Evolutionary conservation across 2,329 filamentous ascomycete species (phyloP), one percentile per base, ranked within the genome.

Genomic region (Pyricularia sp.): DNA sequence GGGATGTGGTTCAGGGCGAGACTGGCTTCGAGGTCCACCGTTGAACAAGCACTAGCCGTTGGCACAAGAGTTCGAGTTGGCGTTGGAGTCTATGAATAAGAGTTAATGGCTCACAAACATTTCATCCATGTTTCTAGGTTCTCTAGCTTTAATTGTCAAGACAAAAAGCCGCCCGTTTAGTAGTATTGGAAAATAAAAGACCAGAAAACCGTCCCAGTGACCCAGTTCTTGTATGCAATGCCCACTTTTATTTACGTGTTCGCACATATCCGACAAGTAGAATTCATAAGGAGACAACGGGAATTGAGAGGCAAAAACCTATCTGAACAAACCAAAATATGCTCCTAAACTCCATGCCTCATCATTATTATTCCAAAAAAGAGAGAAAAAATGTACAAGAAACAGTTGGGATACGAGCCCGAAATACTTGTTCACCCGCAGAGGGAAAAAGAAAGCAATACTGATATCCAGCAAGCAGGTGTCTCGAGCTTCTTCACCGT

Each of bases 1-100:
- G 91, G 6, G 82, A 86, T 0, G 71, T 84, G 0, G 81, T 88
- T 59, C 81, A 88, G 1, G 88, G 82, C 7, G 92, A 96, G 72
- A 76, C 72, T n/a, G 77, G 77, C 4, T 96, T 96, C 70, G 76
- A 79, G 19, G 78, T 90, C 40, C 77, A 80, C 31, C 76, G 73
- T 59, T 78, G 67, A 69, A 10, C 10, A 35, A 30, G 63, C 19
- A 31, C 5, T 24, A n/a, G 28, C 7, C 40, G 40, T 49, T n/a
- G 19, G 1, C 40, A 49, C 5, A 49, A 49, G 5, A 49, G 7
- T 3, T 9, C 40, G n/a, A n/a, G 2, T 5, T 49, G 19, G 6
- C 3, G 5, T 19, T 49, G 40, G 40, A 7, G 19, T n/a, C 16
- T 49, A n/a, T n/a, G 40, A n/a, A 49, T 9, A 49, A 49, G 40